phyloP scores from a whole-genome alignment of 352 stramenopile genomes.

The Phytophthora meadii region DNA sequence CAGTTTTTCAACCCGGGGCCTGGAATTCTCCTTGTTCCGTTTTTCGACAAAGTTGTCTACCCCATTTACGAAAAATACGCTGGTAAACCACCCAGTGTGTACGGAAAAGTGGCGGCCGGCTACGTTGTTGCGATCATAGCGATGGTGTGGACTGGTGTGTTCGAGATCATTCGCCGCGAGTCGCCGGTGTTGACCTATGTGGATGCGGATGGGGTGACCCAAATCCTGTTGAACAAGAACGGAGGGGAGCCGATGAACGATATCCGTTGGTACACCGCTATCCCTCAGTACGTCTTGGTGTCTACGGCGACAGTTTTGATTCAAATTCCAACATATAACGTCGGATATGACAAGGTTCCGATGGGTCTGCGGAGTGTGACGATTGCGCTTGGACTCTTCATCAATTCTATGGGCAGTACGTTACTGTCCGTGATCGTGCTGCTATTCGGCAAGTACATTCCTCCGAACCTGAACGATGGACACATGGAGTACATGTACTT shows the following conservation, averaged over 20 bases:
- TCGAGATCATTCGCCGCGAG: slow-evolving; percentile 44
- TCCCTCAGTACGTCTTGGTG: slow-evolving; percentile 19
- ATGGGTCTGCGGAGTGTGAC: slow-evolving; percentile 17
- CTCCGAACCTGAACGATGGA: slow-evolving; percentile 54
- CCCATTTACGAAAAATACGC: slow-evolving; percentile 41
- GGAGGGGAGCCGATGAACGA: slow-evolving; percentile 21
- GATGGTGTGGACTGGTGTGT: slow-evolving; percentile 49
- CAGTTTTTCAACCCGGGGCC: slow-evolving; percentile 53
- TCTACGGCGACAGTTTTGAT: slow-evolving; percentile 16
- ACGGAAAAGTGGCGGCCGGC: slow-evolving; percentile 44
- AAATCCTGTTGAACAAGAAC: slow-evolving; percentile 19
- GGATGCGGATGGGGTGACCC: slow-evolving; percentile 10
- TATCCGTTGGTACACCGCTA: slow-evolving; percentile 21
- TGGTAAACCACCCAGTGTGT: slow-evolving; percentile 46
- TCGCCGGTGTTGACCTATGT: slow-evolving; percentile 23
- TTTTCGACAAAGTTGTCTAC: slow-evolving; percentile 48
- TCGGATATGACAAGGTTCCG: slow-evolving; percentile 20
- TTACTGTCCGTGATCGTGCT: slow-evolving; percentile 18
- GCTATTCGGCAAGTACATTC: slow-evolving; percentile 18
- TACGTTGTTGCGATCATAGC: slow-evolving; percentile 45
- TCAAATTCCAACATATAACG: slow-evolving; percentile 19
- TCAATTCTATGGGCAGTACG: slow-evolving; percentile 22
- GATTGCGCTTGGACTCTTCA: slow-evolving; percentile 21
- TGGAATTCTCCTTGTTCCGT: slow-evolving; percentile 46
- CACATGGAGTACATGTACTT: slow-evolving; percentile 58